phyloP scores from a whole-genome alignment of 352 stramenopile species.

The Phytophthora europaea region DNA sequence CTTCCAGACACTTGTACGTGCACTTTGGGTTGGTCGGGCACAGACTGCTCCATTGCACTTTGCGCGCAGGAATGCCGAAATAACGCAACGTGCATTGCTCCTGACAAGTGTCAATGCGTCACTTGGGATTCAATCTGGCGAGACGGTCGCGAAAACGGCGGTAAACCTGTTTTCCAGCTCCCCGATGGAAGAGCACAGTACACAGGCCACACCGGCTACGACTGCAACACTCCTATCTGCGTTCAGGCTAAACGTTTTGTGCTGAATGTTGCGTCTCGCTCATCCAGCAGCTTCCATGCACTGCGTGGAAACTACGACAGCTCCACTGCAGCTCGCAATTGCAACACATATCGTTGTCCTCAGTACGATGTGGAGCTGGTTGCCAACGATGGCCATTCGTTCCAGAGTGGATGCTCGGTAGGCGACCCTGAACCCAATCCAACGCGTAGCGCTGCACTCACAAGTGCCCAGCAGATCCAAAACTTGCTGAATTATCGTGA shows the following conservation, averaged over 20 bases:
- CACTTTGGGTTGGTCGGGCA: conserved; percentile 91
- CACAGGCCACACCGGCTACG: conserved; percentile 96
- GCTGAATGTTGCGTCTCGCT: conserved; percentile 77
- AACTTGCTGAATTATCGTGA: conserved; percentile 72
- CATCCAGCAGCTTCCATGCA: conserved; percentile 49
- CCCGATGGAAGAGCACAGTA: conserved; percentile 88
- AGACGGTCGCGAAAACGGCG: conserved; percentile 92
- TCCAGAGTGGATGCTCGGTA: conserved; percentile 94
- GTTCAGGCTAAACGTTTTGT: conserved; percentile 93
- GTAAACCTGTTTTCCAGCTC: conserved; percentile 93
- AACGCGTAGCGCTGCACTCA: conserved; percentile 33
- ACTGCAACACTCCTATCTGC: conserved; percentile 97
- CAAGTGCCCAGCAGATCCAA: conserved; percentile 46
- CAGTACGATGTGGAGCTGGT: conserved; percentile 90
- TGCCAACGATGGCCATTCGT: conserved; percentile 93
- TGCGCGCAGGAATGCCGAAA: conserved; percentile 95
- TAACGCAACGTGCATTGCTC: conserved; percentile 69
- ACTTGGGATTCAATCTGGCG: conserved; percentile 92
- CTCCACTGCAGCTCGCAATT: conserved; percentile 41
- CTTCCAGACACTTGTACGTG: conserved; percentile 93
- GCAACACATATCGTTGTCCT: conserved; percentile 76
- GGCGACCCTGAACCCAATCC: conserved; percentile 73
- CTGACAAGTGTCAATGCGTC: conserved; percentile 90
- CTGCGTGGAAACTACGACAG: conserved; percentile 70
- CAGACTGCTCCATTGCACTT: conserved; percentile 89